These are phyloP conservation scores for Coniochaeta prunicola DNA, from an alignment of 2,329 filamentous ascomycete species.

Conservation along the genomic window DNA sequence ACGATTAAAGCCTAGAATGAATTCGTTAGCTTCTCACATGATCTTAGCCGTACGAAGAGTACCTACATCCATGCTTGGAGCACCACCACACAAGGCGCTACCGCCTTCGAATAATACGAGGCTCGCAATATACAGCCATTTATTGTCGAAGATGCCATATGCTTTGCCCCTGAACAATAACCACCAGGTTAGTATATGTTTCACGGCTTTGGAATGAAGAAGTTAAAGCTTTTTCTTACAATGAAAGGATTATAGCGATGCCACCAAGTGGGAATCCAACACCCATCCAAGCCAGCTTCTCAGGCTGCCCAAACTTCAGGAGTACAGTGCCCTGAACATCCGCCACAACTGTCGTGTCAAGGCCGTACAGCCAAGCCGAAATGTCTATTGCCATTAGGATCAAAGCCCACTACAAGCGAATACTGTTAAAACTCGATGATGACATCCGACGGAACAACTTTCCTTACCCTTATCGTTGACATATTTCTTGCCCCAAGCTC, in stretches of 20 bases:
- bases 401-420: slow-evolving; percentile 15
- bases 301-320: slow-evolving; percentile 24
- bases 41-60: neutral
- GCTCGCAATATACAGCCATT: slow-evolving; percentile 13
- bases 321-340: slow-evolving; percentile 33
- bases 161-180: neutral
- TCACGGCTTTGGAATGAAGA: too few relatives aligned
- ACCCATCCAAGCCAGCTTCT: slow-evolving; percentile 32
- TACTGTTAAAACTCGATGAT: too few relatives aligned
- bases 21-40: neutral
- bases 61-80: slow-evolving; percentile 11
- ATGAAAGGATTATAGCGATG: slow-evolving; percentile 11
- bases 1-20: slow-evolving; percentile 15
- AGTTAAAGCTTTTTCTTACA: neutral
- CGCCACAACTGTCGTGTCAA: slow-evolving; percentile 36
- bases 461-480: neutral
- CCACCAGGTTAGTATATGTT: neutral
- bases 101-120: slow-evolving; percentile 22
- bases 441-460: too few relatives aligned
- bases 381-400: slow-evolving; percentile 17
- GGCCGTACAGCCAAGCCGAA: slow-evolving; percentile 22
- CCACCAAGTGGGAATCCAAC: slow-evolving; percentile 26
- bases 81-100: slow-evolving; percentile 19
- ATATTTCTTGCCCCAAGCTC: neutral
- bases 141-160: slow-evolving; percentile 9